A percentile compares a stretch with the other conserved stretches of the same genome.
These are phyloP conservation scores for Jatropha multifida DNA, from an alignment of 441 rosid genomes.

Conservation along the genomic window DNA sequence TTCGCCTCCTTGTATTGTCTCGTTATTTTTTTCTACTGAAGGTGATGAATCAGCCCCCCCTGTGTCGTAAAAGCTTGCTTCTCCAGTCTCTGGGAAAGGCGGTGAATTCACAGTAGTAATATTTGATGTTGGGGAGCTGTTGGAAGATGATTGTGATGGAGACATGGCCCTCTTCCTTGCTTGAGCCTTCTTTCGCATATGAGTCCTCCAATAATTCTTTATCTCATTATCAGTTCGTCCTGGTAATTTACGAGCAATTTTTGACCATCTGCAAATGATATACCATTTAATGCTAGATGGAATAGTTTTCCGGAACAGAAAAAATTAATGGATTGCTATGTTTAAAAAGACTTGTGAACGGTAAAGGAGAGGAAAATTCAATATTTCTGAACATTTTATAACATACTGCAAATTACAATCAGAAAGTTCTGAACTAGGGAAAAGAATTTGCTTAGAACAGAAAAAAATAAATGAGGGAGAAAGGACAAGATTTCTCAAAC, in stretches of 20 bases:
- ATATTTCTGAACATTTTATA: neutral
- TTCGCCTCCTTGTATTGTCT: constrained; percentile 39
- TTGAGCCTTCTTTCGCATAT: constrained; percentile 85
- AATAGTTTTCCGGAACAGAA: neutral
- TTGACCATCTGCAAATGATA: constrained; percentile 72
- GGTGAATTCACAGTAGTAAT: constrained; percentile 43
- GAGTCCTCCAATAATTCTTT: constrained; percentile 97
- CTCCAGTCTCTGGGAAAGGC: constrained; percentile 37
- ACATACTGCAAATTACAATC: neutral
- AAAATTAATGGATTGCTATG: neutral
- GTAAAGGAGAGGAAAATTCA: neutral
- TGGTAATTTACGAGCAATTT: constrained; percentile 83
- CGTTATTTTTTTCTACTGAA: constrained; percentile 37
- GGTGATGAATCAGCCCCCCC: constrained; percentile 45
- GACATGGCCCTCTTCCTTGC: constrained; percentile 56
- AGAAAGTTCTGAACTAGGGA: neutral
- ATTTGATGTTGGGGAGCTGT: constrained; percentile 53
- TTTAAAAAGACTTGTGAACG: neutral
- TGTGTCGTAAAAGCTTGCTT: constrained; percentile 61
- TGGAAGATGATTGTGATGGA: constrained; percentile 51
- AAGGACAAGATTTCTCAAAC: constrained; percentile 38
- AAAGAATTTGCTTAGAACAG: neutral
- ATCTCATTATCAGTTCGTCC: constrained; percentile 96
- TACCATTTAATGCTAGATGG: constrained; percentile 1
- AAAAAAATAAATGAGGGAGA: neutral